phyloP scores from a whole-genome alignment of 352 stramenopile species.

The Phytophthora cryptogea region DNA sequence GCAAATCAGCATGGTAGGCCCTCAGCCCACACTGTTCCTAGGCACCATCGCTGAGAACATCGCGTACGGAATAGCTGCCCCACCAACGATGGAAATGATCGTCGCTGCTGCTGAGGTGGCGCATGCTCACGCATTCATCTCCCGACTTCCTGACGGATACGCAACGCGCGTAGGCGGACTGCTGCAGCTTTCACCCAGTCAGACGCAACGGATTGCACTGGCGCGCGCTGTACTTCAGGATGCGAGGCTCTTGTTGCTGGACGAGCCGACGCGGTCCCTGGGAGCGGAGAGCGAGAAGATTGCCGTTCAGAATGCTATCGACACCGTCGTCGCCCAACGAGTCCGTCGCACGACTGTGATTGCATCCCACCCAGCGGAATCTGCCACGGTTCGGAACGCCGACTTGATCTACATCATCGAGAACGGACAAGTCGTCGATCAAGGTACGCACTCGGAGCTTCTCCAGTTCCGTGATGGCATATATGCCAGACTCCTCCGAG shows the following conservation, averaged over 20 bases:
- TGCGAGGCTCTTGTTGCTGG: slow-evolving; percentile 87
- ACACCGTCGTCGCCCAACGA: slow-evolving; percentile 43
- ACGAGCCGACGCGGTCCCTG: slow-evolving; percentile 84
- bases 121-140: slow-evolving; percentile 95
- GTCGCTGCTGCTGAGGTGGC: slow-evolving; percentile 88
- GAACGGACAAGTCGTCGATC: slow-evolving; percentile 26
- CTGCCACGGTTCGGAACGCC: slow-evolving; percentile 40
- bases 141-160: slow-evolving; percentile 88
- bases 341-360: slow-evolving; percentile 48
- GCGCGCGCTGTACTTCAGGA: slow-evolving; percentile 92
- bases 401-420: slow-evolving; percentile 42
- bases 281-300: slow-evolving; percentile 72
- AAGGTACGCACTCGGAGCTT: slow-evolving; percentile 49
- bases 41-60: slow-evolving; percentile 77
- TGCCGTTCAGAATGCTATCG: slow-evolving; percentile 59
- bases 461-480: slow-evolving; percentile 25
- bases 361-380: slow-evolving; percentile 42
- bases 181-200: slow-evolving; percentile 65
- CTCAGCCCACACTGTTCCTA: slow-evolving; percentile 60
- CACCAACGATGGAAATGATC: slow-evolving; percentile 70
- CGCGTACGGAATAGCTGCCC: slow-evolving; percentile 49
- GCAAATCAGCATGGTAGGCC: slow-evolving; percentile 63
- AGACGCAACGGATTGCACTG: slow-evolving; percentile 90
- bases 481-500: slow-evolving; percentile 28
- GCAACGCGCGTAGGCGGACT: slow-evolving; percentile 93